Conservation (phyloP, 768 basidiomycete species). For the Termitomyces sp. region DNA sequence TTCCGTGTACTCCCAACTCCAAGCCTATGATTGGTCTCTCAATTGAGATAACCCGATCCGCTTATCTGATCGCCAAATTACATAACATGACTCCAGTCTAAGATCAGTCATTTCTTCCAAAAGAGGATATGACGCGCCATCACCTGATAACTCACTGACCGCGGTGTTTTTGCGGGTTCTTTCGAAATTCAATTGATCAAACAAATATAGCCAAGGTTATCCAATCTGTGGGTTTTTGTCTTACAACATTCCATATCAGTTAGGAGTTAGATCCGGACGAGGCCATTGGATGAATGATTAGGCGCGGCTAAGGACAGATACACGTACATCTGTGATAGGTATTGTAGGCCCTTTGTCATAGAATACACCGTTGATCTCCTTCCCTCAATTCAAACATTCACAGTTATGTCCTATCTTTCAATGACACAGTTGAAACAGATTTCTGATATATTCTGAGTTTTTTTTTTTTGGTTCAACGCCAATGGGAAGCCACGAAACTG, state of each 20-base stretch:
- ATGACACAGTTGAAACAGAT: too few species aligned
- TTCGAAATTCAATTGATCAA: not conserved
- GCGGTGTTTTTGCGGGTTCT: not conserved
- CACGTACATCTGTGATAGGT: not conserved
- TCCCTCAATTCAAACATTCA: not conserved
- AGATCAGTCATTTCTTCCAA: not conserved
- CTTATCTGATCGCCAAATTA: conserved; percentile 1
- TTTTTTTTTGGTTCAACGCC: too few species aligned
- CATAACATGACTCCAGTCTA: not conserved
- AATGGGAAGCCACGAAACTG: not conserved
- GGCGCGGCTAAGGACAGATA: not conserved
- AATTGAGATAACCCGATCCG: conserved; percentile 8
- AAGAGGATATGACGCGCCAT: conserved; percentile 4
- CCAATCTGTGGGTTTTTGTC: not conserved
- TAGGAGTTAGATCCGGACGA: not conserved
- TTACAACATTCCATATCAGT: not conserved
- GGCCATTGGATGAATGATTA: not conserved
- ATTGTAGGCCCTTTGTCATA: not conserved
- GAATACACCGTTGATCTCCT: not conserved
- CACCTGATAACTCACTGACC: not conserved
- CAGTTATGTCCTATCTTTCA: not conserved
- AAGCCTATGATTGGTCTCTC: conserved; percentile 4
- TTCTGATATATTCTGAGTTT: too few species aligned
- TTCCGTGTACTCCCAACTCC: conserved; percentile 18
- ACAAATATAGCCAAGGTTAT: not conserved